Evolutionary conservation across 2,329 filamentous ascomycete species (phyloP).

Genomic region (Elsinoe arachidis): DNA sequence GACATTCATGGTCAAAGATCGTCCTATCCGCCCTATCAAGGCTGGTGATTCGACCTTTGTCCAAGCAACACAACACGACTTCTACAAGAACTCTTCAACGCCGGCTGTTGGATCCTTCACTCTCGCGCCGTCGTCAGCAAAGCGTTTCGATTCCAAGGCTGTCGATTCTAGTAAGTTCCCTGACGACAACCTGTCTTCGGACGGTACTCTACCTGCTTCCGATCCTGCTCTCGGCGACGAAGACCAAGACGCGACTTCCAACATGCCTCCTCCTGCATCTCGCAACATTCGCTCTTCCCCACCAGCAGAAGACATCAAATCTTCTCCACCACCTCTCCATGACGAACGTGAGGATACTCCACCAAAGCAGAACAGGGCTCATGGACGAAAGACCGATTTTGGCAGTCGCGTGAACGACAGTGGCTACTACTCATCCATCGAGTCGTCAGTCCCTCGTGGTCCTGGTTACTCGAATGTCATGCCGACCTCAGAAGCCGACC

Average conservation of each 20-base stretch:
- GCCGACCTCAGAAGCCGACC: slow-evolving; percentile 67
- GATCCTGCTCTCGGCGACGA: slow-evolving; percentile 43
- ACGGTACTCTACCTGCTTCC: slow-evolving; percentile 44
- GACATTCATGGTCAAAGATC: slow-evolving; percentile 72
- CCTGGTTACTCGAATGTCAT: slow-evolving; percentile 46
- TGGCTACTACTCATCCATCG: slow-evolving; percentile 91
- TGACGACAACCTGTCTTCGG: slow-evolving; percentile 42
- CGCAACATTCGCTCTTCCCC: slow-evolving; percentile 57
- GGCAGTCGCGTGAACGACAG: slow-evolving; percentile 80
- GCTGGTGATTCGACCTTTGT: slow-evolving; percentile 40
- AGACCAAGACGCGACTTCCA: slow-evolving; percentile 31
- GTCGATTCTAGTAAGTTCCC: slow-evolving; percentile 44
- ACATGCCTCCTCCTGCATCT: slow-evolving; percentile 34
- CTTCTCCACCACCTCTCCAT: slow-evolving; percentile 87
- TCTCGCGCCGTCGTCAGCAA: slow-evolving; percentile 25
- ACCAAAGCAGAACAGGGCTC: slow-evolving; percentile 59
- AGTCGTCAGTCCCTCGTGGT: slow-evolving; percentile 76
- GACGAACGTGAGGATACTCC: slow-evolving; percentile 62
- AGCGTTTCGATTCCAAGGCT: slow-evolving; percentile 31
- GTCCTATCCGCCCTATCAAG: slow-evolving; percentile 47
- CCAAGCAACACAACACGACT: slow-evolving; percentile 11
- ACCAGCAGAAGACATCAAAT: slow-evolving; percentile 63
- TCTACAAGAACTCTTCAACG: slow-evolving; percentile 28
- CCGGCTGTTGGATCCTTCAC: slow-evolving; percentile 30
- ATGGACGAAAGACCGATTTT: slow-evolving; percentile 62